Evolutionary conservation across 2,329 filamentous ascomycete species (phyloP), one percentile per base, ranked within the genome.

Genomic region (Fusarium bactridioides): DNA sequence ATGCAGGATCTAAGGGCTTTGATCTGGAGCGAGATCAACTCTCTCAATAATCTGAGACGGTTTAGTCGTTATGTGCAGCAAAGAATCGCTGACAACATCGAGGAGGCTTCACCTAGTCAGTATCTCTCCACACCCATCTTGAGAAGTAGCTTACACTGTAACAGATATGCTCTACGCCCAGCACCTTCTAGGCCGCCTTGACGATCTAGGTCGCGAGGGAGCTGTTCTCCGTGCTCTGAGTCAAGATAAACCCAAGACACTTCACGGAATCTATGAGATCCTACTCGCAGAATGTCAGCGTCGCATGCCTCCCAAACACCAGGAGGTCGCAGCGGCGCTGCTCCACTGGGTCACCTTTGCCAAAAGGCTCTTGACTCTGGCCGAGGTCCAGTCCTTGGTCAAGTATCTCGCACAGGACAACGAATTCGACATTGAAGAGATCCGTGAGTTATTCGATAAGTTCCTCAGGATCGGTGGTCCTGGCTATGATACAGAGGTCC

Each of bases 111-210:
- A 3, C 80, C 81, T 11, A 79, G 79, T 81, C 70, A 69, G 80
- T 67, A 21, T 47, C 19, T 11, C 0, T 29, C 9, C 9, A n/a
- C 25, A 2, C 4, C 4, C 4, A 3, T n/a, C 13, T 29, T 0
- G 3, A 8, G 6, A 29, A 29, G 5, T 47, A n/a, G 19, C 44
- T 47, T 7, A 47, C 19, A 29, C 4, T 29, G 9, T 10, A 16
- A 11, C 3, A 81, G 79, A 78, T 27, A 77, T 83, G 71, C 74
- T 82, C 2, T 83, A 82, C 37, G 78, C 79, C 1, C 78, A 83
- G 29, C 80, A 82, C n/a, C 74, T 82, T 31, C 73, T 83, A 0
- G 45, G 67, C 11, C 70, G 78, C 1, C 66, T 83, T 7, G 74
- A 80, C 12, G 64, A 73, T 12, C 69, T 83, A 3, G 78, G 79